Base-by-base conservation (phyloP, 208 protist species). In the Trypanosoma brucei region DNA sequence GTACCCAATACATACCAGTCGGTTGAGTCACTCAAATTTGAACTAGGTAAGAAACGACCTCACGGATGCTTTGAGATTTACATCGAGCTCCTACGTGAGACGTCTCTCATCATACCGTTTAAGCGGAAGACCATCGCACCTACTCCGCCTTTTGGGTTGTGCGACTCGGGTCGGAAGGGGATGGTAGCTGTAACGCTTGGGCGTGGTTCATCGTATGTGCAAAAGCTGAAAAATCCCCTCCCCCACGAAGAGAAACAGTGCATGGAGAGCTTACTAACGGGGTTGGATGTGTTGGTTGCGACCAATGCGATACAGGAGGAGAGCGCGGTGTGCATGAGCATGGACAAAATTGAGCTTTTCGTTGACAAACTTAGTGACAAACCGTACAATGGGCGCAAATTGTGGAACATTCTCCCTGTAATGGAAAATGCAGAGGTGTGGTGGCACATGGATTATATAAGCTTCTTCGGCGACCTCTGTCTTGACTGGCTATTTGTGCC, bases 81-180 rank as follows among this genome's bases (percentile, higher is more conserved):
- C 59, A 75, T 93, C 1, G 68, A 90, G 66, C 87, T 96, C 54
- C 63, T 91, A 51, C 72, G 78, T 22, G 73, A 83, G 35, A 93
- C 84, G 0, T 79, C 56, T 9, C 9, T 93, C 3, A 76, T 83
- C 44, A 56, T 96, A 3, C 80, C 90, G 0, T 96, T 96, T 60
- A 93, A 93, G 73, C 83, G 87, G 8, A 80, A 83, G 45, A 75
- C 46, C 58, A 59, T 75, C 8, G 75, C 81, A 11, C 84, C 85
- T 8, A 83, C 79, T n/a, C 90, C 90, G 13, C 90, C 90, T 6
- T 93, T 93, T 65, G 86, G 90, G 58, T 91, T 95, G 53, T 54
- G 61, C 7, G 84, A 93, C 71, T 93, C 86, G 13, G 66, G 79
- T 36, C 69, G 71, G 30, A 83, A 86, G 13, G 90, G 86, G 2